Percentiles rank a stretch among this genome's conserved stretches.
phyloP scores from a whole-genome alignment of 306 rosid species.

The Glycyrrhiza uralensis region DNA sequence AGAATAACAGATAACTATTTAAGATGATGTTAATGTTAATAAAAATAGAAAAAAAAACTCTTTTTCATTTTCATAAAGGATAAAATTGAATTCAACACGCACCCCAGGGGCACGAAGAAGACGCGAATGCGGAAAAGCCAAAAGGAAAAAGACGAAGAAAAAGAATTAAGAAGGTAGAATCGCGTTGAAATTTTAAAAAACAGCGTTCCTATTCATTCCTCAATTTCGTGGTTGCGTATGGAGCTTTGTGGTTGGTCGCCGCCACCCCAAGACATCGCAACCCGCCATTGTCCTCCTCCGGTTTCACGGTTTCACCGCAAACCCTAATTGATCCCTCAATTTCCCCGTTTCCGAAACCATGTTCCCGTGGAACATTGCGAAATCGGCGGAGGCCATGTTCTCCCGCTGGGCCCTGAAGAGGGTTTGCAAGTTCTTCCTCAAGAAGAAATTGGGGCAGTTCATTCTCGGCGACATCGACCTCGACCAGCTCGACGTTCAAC shows the following conservation, averaged over 20 bases:
- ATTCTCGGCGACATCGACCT: constrained; percentile 84
- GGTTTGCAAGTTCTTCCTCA: constrained; percentile 77
- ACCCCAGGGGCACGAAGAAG: neutral
- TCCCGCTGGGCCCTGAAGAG: constrained; percentile 85
- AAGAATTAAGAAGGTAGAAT: neutral
- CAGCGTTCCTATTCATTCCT: neutral
- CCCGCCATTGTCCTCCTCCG: neutral
- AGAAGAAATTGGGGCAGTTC: constrained; percentile 91
- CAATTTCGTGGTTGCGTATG: constrained; percentile 30
- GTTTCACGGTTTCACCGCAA: constrained; percentile 1
- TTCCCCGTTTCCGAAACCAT: constrained; percentile 34
- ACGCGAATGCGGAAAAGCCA: neutral
- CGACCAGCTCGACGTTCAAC: constrained; percentile 90
- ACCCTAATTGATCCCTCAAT: constrained; percentile 22
- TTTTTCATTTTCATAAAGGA: neutral
- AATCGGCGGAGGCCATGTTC: constrained; percentile 95
- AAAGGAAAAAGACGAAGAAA: constrained; percentile 8
- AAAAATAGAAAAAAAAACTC: too few species aligned
- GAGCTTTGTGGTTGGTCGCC: constrained; percentile 24
- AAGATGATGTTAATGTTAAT: too few species aligned
- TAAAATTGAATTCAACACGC: neutral
- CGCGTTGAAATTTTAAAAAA: neutral
- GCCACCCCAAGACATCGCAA: constrained; percentile 14
- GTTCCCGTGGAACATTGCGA: constrained; percentile 86
- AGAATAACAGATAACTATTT: too few species aligned